Base-by-base conservation (phyloP, 1,284 basidiomycete genomes). In the Papiliotrema flavescens region DNA sequence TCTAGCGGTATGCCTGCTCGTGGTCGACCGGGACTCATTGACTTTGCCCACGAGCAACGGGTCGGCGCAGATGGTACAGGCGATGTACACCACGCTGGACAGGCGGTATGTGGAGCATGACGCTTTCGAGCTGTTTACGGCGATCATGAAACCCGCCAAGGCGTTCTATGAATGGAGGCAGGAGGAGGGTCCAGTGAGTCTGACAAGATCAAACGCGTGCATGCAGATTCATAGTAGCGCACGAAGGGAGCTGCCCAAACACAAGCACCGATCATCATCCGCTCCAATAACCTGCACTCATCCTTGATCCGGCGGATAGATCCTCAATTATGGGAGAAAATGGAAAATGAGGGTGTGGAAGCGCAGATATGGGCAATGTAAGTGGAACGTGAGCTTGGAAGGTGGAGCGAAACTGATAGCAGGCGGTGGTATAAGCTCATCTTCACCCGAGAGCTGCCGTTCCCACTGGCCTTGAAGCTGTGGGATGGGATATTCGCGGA, bases 331-430 rank as follows among this genome's bases (percentile, higher is more conserved):
- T 88, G 85, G 81, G 82, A 83, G 59, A 80, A 82, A 41, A 80
- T 96, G 76, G 85, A 89, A 61, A 82, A 80, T 32, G 82, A 85
- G 35, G 88, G 87, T 2, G 86, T 96, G 43, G 93, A 97, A 73
- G 90, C 92, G 6, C 93, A 96, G 72, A 88, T 96, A 45, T 97
- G 91, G 78, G 90, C 90, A 54, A 92, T 96, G 88, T 92, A 74
- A 73, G 87, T 71, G 47, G 14, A 7, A n/a, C n/a, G n/a, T n/a
- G n/a, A n/a, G n/a, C 28, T 32, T 32, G 5, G 28, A 32, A 32
- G 28, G n/a, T n/a, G n/a, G 28, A 32, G 28, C 28, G 5, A 6
- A 11, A 20, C 26, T 37, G 19, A 35, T 17, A 49, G 19, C 64
- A 92, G 90, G 61, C 90, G 93, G 26, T 96, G 92, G 91, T 78